Conservation (phyloP, 2,329 filamentous ascomycete species). For the Penicillium verrucosum region DNA sequence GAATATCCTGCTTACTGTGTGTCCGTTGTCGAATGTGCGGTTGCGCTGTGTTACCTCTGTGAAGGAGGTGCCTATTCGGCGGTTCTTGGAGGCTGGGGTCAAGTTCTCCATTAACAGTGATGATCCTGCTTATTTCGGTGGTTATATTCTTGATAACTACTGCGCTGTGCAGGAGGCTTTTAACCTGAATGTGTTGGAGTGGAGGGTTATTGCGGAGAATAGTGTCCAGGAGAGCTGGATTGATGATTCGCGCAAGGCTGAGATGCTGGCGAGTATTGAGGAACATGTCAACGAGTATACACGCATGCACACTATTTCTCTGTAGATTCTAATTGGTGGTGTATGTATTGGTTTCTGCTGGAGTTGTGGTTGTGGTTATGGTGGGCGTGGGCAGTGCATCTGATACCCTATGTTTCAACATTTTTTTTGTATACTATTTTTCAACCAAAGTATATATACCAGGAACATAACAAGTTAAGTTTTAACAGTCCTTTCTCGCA, state of each 20-base stretch:
- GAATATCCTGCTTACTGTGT: slow-evolving; percentile 64
- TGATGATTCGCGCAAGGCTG: slow-evolving; percentile 57
- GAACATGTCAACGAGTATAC: slow-evolving; percentile 28
- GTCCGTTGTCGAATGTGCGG: slow-evolving; percentile 69
- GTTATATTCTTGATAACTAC: slow-evolving; percentile 72
- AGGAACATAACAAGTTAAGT: not conserved
- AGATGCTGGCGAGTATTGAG: slow-evolving; percentile 47
- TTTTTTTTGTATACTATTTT: slow-evolving; percentile 16
- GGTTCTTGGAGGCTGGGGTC: slow-evolving; percentile 62
- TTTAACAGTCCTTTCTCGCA: too few relatives aligned
- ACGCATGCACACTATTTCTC: slow-evolving; percentile 10
- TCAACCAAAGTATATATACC: slow-evolving; percentile 39
- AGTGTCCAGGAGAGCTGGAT: slow-evolving; percentile 70
- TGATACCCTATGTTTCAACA: slow-evolving; percentile 25
- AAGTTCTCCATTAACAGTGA: slow-evolving; percentile 71
- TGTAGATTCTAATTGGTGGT: not conserved
- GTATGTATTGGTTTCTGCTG: not conserved
- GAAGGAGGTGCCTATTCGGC: slow-evolving; percentile 58
- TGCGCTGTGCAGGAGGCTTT: slow-evolving; percentile 73
- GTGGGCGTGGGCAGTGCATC: slow-evolving; percentile 2
- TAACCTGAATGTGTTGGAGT: slow-evolving; percentile 60
- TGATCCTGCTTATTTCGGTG: slow-evolving; percentile 73
- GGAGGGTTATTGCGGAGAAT: slow-evolving; percentile 61
- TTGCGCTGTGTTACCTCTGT: slow-evolving; percentile 56
- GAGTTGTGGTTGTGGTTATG: not conserved